phyloP scores from a whole-genome alignment of 2,329 filamentous ascomycete species.

The Fusarium sp. region DNA sequence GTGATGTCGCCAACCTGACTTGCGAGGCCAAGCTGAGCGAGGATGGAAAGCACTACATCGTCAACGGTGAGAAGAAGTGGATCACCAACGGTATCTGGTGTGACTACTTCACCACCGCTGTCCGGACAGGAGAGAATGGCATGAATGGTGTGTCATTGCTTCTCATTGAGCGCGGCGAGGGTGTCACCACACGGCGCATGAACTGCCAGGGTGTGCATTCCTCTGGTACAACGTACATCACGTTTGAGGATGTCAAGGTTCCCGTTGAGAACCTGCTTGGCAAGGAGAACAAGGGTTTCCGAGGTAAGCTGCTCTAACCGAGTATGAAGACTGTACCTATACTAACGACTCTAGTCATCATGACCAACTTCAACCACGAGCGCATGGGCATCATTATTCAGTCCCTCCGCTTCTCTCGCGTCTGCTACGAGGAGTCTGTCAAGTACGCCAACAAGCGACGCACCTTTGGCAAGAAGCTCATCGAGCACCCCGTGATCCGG shows the following conservation, averaged over 20 bases:
- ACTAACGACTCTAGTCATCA: slow-evolving; percentile 75
- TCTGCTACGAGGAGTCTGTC: slow-evolving; percentile 96
- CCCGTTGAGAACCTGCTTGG: slow-evolving; percentile 98
- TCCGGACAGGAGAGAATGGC: slow-evolving; percentile 86
- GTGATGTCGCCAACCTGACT: slow-evolving; percentile 93
- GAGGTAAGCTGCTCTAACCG: slow-evolving; percentile 61
- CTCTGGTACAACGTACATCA: slow-evolving; percentile 86
- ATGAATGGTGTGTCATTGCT: slow-evolving; percentile 95
- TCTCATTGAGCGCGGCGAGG: slow-evolving; percentile 90
- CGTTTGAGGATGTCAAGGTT: slow-evolving; percentile 99
- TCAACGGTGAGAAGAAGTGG: slow-evolving; percentile 99
- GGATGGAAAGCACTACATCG: slow-evolving; percentile 98
- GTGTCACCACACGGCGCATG: slow-evolving; percentile 94
- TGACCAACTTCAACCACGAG: slow-evolving; percentile 99
- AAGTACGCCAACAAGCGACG: slow-evolving; percentile 98
- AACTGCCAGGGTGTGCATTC: slow-evolving; percentile 99
- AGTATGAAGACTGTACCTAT: background rate
- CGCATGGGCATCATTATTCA: slow-evolving; percentile 99
- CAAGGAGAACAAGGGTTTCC: slow-evolving; percentile 98
- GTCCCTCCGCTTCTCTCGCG: slow-evolving; percentile 92
- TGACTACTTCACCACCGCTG: slow-evolving; percentile 98
- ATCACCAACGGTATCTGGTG: slow-evolving; percentile 98
- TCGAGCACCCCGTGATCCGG: slow-evolving; percentile 96
- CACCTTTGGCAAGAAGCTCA: slow-evolving; percentile 96
- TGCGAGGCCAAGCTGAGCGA: slow-evolving; percentile 95